These are phyloP conservation scores for Triticum timopheevii DNA, from an alignment of 176 grass and related monocot species.

Conservation along the genomic window DNA sequence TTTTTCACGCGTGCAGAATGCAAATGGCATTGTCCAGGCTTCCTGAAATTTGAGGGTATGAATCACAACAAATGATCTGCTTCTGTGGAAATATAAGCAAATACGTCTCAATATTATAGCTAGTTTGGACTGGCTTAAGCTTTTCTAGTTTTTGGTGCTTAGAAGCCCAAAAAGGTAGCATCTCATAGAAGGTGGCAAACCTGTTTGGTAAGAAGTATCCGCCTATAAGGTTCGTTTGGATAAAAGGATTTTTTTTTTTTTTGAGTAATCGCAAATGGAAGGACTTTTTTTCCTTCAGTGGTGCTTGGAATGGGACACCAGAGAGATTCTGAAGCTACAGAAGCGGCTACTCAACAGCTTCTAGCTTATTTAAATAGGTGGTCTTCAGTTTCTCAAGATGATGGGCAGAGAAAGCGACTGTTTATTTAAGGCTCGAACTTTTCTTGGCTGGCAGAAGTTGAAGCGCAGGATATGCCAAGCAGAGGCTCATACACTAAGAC, in stretches of 20 bases:
- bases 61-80: constrained; percentile 15
- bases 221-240: neutral
- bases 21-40: constrained; percentile 99
- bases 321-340: constrained; percentile 1
- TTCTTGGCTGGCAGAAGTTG: neutral
- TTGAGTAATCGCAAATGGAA: neutral
- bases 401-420: neutral
- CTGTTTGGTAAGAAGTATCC: neutral
- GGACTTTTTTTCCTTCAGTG: neutral
- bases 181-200: neutral
- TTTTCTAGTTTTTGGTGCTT: neutral
- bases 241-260: neutral
- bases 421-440: neutral
- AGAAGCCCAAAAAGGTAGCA: neutral
- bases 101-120: neutral
- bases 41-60: constrained; percentile 59
- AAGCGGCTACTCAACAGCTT: neutral
- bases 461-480: neutral
- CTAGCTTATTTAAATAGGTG: neutral
- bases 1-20: constrained; percentile 97
- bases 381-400: neutral
- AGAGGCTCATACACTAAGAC: neutral
- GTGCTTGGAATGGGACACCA: neutral
- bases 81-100: constrained; percentile 32
- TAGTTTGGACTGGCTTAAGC: neutral